Evolutionary conservation across 306 rosid species (phyloP), one percentile per base, ranked within the genome.

Genomic region (Acmispon strigosus): DNA sequence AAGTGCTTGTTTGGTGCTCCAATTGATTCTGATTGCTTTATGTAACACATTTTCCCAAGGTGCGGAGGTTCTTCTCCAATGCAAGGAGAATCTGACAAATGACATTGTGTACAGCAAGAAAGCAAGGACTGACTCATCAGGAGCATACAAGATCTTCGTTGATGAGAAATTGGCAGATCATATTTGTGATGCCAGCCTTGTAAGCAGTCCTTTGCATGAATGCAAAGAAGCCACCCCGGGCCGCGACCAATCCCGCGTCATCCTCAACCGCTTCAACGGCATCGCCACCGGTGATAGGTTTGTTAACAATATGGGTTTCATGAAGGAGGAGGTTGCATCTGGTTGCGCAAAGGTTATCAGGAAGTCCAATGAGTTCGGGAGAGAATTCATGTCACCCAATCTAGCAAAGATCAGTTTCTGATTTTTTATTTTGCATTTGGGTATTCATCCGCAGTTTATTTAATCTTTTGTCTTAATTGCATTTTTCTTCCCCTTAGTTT

Each of bases 241-340:
- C 0, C 93, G 91, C 16, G 93, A 91, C 39, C 77, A 83, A 6
- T 83, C 93, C 45, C 88, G 87, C 9, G 91, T 91, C 24, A 76
- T 84, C 59, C 96, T 91, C 62, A 91, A 90, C 1, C 67, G 75
- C 51, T 45, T 51, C 79, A 91, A 91, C 1, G 96, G 97, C 15
- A 82, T 91, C 1, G 78, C 86, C 37, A 75, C 96, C 0, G 3
- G 62, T 4, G 65, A 73, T 0, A 89, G 96, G 4, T 71, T 47
- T 22, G 85, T 76, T 63, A 91, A 89, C 53, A 55, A 87, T 8
- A 72, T 91, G 81, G 91, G 89, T 11, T 91, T 82, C 78, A 74
- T 78, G 59, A 91, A 27, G 78, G 39, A 77, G 0, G 50, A 51
- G 39, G 76, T 83, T 18, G 10, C 77, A 47, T 54, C 84, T 54